Evolutionary conservation across 2,329 filamentous ascomycete species (phyloP).

Genomic region (Coniochaeta pulveracea): DNA sequence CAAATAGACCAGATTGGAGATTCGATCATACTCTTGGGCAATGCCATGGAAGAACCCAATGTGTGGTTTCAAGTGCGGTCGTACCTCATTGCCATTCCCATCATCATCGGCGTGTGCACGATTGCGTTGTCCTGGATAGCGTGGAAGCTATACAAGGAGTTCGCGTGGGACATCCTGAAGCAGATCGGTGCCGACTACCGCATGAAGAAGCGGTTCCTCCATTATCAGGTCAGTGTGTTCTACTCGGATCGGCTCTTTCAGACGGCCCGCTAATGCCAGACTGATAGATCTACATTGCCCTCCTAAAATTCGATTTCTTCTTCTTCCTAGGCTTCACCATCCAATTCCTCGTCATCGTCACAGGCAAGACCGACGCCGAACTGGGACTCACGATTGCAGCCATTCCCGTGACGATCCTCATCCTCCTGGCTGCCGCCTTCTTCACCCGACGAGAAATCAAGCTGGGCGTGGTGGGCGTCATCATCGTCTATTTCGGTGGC

Average conservation of each 20-base stretch:
- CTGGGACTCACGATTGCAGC: constrained; percentile 80
- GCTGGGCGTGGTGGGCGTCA: constrained; percentile 63
- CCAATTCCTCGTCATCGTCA: constrained; percentile 91
- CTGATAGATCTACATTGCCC: constrained; percentile 81
- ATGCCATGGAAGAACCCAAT: constrained; percentile 14
- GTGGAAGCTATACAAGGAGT: constrained; percentile 97
- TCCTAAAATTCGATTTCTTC: constrained; percentile 99
- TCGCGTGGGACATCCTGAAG: constrained; percentile 99
- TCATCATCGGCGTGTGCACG: constrained; percentile 67
- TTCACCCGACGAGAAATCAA: constrained; percentile 78
- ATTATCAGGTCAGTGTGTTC: constrained; percentile 66
- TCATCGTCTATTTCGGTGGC: constrained; percentile 78
- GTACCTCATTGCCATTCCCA: constrained; percentile 76
- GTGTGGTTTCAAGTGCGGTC: constrained; percentile 64
- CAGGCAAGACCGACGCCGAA: constrained; percentile 56
- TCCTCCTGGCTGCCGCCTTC: constrained; percentile 74
- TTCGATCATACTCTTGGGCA: constrained; percentile 49
- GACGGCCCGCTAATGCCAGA: constrained; percentile 11
- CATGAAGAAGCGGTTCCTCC: constrained; percentile 92
- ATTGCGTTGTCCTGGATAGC: constrained; percentile 64
- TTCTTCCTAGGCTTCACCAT: constrained; percentile 99
- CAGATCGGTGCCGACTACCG: constrained; percentile 94
- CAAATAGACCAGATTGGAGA: constrained; percentile 83
- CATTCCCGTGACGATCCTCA: constrained; percentile 80
- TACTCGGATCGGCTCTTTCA: neutral